A percentile compares a stretch with the other conserved stretches of the same genome.
Evolutionary conservation across 176 grass and related monocot species (phyloP).

Genomic region (Cenchrus fungigraminus): DNA sequence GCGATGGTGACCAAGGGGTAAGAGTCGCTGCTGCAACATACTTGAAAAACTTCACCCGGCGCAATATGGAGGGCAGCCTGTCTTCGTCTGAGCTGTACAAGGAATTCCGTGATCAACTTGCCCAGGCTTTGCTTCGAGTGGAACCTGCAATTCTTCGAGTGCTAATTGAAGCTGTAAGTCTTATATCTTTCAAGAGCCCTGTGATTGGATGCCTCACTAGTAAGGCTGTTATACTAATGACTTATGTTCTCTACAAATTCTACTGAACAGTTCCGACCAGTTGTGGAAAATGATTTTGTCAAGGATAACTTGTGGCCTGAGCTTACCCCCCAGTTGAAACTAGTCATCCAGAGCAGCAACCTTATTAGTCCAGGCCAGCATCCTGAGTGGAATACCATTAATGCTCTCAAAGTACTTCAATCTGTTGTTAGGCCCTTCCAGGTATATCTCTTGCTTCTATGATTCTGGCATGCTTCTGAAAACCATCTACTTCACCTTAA

Average conservation of each 20-base stretch:
- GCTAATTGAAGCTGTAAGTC: constrained; percentile 77
- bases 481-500: background rate
- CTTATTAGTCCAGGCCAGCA: constrained; percentile 56
- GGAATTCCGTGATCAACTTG: constrained; percentile 66
- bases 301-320: constrained; percentile 86
- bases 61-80: constrained; percentile 36
- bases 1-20: constrained; percentile 64
- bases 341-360: constrained; percentile 70
- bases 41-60: constrained; percentile 68
- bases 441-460: constrained; percentile 45
- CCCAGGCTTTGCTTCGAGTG: constrained; percentile 56
- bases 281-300: constrained; percentile 75
- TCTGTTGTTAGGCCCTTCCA: constrained; percentile 75
- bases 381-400: constrained; percentile 83
- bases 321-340: constrained; percentile 74
- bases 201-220: background rate
- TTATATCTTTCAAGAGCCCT: background rate
- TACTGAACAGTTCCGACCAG: constrained; percentile 56
- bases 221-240: background rate
- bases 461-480: background rate
- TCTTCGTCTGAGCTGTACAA: constrained; percentile 45
- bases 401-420: constrained; percentile 77
- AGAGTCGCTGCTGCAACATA: constrained; percentile 77
- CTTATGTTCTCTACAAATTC: constrained; percentile 23
- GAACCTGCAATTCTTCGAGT: constrained; percentile 73